These are phyloP conservation scores for Chamaecrista fasciculata DNA, from an alignment of 306 rosid genomes.

Conservation along the genomic window DNA sequence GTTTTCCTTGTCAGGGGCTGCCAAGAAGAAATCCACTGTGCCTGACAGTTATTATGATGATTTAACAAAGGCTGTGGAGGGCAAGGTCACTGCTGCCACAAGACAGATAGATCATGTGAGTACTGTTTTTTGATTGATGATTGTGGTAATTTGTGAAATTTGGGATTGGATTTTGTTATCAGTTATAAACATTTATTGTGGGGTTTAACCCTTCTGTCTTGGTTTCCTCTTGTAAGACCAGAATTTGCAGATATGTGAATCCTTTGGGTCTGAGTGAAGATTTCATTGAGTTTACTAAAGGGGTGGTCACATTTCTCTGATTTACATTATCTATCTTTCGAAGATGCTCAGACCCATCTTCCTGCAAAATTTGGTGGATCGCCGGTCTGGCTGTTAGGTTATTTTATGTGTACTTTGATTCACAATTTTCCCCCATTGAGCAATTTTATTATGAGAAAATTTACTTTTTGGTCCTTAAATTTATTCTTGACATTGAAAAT, in stretches of 20 bases:
- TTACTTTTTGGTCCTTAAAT: no score
- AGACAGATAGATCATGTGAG: slow-evolving; percentile 76
- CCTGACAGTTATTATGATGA: slow-evolving; percentile 75
- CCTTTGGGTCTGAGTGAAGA: background rate
- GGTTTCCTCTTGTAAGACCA: background rate
- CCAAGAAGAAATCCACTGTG: slow-evolving; percentile 72
- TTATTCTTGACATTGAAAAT: no score
- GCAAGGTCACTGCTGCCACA: slow-evolving; percentile 72
- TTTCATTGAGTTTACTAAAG: background rate
- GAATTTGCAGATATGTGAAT: background rate
- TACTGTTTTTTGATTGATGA: background rate
- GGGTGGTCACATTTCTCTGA: background rate
- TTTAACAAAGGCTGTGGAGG: slow-evolving; percentile 54
- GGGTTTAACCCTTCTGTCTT: background rate
- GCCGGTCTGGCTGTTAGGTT: background rate
- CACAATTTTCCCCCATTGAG: background rate
- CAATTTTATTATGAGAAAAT: no score
- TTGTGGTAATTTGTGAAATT: background rate
- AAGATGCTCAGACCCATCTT: background rate
- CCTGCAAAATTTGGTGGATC: background rate
- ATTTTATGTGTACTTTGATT: background rate
- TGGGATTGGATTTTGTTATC: background rate
- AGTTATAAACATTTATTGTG: background rate
- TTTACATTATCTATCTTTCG: background rate
- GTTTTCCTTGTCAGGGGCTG: slow-evolving; percentile 74